A percentile compares a stretch with the other conserved stretches of the same genome.
Conservation (phyloP, 345 rosid species). For the Mercurialis annua region DNA sequence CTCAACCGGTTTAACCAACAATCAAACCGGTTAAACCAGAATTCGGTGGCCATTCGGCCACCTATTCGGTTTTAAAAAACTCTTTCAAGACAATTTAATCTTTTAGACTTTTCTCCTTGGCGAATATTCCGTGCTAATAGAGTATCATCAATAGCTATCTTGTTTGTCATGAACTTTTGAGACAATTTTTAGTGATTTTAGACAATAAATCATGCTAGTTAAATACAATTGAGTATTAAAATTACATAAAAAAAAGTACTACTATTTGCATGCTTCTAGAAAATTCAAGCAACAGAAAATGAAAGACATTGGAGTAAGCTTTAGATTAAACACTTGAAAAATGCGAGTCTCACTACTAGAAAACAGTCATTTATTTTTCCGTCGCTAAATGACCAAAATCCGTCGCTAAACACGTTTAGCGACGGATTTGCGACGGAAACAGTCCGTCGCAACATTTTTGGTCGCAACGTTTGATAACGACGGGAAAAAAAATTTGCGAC, state of each 20-base stretch:
- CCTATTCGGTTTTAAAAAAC: not conserved
- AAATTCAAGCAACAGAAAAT: not conserved
- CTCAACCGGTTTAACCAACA: no score
- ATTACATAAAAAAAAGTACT: not conserved
- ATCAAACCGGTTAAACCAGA: no score
- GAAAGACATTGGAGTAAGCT: no score
- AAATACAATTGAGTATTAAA: not conserved
- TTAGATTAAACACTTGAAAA: not conserved
- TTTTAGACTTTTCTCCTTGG: not conserved
- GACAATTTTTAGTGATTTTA: not conserved
- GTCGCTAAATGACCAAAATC: no score
- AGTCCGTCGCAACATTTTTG: no score
- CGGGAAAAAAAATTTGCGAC: no score
- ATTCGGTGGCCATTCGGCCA: not conserved
- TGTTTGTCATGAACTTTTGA: conserved; percentile 2
- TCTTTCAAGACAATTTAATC: not conserved
- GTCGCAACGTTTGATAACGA: no score
- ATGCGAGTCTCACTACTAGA: no score
- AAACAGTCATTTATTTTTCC: no score
- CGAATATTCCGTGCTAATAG: not conserved
- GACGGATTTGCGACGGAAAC: no score
- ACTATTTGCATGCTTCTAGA: not conserved
- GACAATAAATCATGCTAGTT: not conserved
- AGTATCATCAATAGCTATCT: not conserved
- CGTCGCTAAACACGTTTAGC: no score